Evolutionary conservation across 305 asterid species (phyloP).

Genomic region (Solanum chacoense): DNA sequence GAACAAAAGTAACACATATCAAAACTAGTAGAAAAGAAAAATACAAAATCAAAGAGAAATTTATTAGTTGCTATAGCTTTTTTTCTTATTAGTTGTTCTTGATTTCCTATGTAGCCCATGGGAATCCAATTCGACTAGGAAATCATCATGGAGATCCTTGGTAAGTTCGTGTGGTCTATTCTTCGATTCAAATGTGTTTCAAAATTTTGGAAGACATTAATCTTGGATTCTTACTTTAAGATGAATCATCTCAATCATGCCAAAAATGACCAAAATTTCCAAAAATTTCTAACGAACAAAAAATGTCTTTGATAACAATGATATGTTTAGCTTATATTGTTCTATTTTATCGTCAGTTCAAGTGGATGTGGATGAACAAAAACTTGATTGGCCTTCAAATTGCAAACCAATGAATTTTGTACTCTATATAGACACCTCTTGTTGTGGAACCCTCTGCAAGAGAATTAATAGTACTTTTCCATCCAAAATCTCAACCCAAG

Average conservation of each 20-base stretch:
- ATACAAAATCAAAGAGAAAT: background rate
- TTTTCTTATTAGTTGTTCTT: too few relatives aligned
- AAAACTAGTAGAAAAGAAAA: background rate
- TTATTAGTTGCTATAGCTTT: background rate
- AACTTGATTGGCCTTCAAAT: too few relatives aligned
- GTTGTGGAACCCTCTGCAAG: too few relatives aligned
- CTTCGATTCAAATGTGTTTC: background rate
- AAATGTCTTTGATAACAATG: background rate
- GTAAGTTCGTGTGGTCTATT: background rate
- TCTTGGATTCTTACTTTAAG: background rate
- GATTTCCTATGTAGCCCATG: too few relatives aligned
- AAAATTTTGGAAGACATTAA: background rate
- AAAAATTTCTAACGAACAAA: too few relatives aligned
- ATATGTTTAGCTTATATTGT: background rate
- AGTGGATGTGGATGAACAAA: too few relatives aligned
- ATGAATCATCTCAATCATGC: background rate
- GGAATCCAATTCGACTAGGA: too few relatives aligned
- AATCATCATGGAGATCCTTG: background rate
- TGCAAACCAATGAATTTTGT: background rate
- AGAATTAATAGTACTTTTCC: too few relatives aligned
- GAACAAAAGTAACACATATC: background rate
- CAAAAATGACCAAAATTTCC: background rate
- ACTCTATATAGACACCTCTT: background rate
- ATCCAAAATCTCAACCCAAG: too few relatives aligned
- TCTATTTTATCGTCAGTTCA: too few relatives aligned